Base-by-base conservation (phyloP, 495 filamentous ascomycete species). In the Neurospora hispaniola region DNA sequence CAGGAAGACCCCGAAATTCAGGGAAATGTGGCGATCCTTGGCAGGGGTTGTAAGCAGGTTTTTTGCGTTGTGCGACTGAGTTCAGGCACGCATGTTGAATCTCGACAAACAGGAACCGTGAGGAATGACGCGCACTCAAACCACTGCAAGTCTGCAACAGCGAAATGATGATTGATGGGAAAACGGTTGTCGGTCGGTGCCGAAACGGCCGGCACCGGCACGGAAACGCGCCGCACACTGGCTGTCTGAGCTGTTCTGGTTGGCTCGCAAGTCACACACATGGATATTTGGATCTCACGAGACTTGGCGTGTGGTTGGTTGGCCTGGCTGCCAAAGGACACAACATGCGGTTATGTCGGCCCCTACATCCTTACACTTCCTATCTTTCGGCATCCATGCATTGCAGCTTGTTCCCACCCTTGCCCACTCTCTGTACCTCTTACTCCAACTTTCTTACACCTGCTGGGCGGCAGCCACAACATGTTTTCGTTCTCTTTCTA, bases 401-500 rank as follows among this genome's bases (percentile, higher is more conserved):
- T 5, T 2, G 23, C 20, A 23, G 48, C 48, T 27, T 59, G 23
- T 31, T 31, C 27, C 14, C 20, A n/a, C 20, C 20, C 5, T 27
- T 23, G 10, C 12, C 11, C 48, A 59, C 48, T 59, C 48, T 31
- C 11, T 59, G 11, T 59, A 1, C 14, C 20, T 27, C 11, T 54
- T 7, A 12, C 23, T 59, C 11, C 27, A 59, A 6, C 18, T n/a
- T 69, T 18, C 39, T n/a, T n/a, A 14, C 14, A 44, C 46, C 43
- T 27, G 39, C 41, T 41, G 20, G 43, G 40, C 48, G 14, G 77
- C 59, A 70, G 73, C 8, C 10, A 46, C 18, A 72, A 40, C 43
- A 54, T 73, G 43, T 74, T 71, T 71, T 72, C 44, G 20, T 18
- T 54, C 59, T 69, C 71, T 23, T 73, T 27, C 27, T 5, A 10